A percentile compares a stretch with the other conserved stretches of the same genome.
Conservation (phyloP, 306 rosid species). For the Vigna radiata region DNA sequence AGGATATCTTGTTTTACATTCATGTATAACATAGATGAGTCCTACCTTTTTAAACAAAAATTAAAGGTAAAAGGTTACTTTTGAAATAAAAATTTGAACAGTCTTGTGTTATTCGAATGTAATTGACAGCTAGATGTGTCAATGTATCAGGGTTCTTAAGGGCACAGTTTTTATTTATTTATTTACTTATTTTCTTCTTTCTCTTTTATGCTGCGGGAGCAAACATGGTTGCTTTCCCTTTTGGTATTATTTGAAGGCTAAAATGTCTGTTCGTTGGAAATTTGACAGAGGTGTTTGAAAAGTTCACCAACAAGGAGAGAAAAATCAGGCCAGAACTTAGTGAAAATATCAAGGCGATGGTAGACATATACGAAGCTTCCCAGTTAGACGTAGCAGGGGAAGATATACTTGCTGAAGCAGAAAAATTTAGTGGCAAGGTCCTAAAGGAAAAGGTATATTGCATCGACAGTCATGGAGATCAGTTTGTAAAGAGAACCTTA, state of each 20-base stretch:
- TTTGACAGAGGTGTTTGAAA: slow-evolving; percentile 44
- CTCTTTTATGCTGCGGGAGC: no score
- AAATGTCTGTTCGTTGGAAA: slow-evolving; percentile 15
- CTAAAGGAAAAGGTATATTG: slow-evolving; percentile 23
- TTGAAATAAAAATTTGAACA: no score
- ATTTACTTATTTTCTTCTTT: no score
- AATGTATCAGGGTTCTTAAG: no score
- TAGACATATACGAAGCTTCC: slow-evolving; percentile 53
- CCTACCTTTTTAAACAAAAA: no score
- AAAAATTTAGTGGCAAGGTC: slow-evolving; percentile 33
- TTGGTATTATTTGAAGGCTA: background rate
- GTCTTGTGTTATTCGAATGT: no score
- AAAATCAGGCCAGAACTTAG: slow-evolving; percentile 34
- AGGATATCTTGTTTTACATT: no score
- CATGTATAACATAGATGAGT: no score
- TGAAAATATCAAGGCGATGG: slow-evolving; percentile 41
- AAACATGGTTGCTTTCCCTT: background rate
- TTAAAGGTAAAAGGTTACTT: no score
- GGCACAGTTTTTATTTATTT: no score
- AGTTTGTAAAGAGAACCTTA: slow-evolving; percentile 49
- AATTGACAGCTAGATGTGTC: no score
- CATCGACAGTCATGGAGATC: slow-evolving; percentile 37
- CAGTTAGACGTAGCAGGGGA: slow-evolving; percentile 47
- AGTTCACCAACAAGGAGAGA: slow-evolving; percentile 43
- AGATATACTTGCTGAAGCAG: slow-evolving; percentile 50